phyloP scores from a whole-genome alignment of 495 filamentous ascomycete species.

The Aspergillus panamensis region DNA sequence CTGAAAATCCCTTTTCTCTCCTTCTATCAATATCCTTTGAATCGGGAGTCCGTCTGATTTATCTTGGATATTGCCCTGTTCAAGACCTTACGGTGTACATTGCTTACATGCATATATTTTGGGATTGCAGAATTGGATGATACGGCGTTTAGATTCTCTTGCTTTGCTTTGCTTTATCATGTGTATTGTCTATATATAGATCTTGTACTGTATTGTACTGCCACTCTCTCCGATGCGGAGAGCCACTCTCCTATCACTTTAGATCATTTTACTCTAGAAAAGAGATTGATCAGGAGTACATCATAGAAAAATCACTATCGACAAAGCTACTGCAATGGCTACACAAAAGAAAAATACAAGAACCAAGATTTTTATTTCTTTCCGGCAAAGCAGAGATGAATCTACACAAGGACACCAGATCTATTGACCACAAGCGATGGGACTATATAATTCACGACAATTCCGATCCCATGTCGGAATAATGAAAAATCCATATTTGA shows the following conservation, averaged over 20 bases:
- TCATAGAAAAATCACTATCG: too few species aligned
- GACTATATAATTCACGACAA: conserved; percentile 8
- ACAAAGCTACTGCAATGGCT: neutral
- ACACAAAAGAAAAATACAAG: neutral
- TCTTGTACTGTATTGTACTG: neutral
- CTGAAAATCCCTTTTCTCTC: neutral
- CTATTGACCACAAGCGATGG: conserved; percentile 15
- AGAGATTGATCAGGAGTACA: too few species aligned
- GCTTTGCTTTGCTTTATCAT: neutral
- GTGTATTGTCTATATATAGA: neutral
- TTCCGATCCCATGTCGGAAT: neutral
- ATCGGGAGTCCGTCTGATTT: neutral
- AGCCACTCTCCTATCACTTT: too few species aligned
- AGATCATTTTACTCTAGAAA: too few species aligned
- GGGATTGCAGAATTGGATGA: neutral
- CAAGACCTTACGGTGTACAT: neutral
- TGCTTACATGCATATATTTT: neutral
- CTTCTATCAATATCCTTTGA: neutral
- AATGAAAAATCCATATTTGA: neutral
- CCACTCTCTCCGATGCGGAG: too few species aligned
- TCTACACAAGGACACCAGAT: conserved; percentile 16
- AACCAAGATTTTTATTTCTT: conserved; percentile 11
- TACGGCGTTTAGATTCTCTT: neutral
- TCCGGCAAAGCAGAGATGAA: conserved; percentile 13
- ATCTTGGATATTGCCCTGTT: neutral